A percentile compares a stretch with the other conserved stretches of the same genome.
Evolutionary conservation across 2,329 filamentous ascomycete genomes (phyloP).

Genomic region (Talaromyces rugulosus): DNA sequence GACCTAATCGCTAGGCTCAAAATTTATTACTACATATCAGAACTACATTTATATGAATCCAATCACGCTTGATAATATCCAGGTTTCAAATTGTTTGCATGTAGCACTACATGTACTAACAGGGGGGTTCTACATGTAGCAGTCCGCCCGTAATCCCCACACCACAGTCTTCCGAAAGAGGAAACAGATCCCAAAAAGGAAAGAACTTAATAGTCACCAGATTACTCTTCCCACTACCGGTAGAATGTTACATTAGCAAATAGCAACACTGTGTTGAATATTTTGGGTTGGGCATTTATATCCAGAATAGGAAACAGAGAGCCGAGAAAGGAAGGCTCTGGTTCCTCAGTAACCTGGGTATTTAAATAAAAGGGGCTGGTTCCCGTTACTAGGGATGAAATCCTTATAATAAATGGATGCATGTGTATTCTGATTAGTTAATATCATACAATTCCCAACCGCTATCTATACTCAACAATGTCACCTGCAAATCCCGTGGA

Average conservation of each 20-base stretch:
- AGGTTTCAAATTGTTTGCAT: not conserved
- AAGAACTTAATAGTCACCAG: not conserved
- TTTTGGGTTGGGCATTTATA: not conserved
- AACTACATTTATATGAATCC: not conserved
- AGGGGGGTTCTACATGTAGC: no score
- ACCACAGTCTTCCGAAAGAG: not conserved
- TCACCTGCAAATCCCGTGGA: not conserved
- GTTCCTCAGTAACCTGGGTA: not conserved
- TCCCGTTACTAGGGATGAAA: not conserved
- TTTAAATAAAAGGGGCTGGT: not conserved
- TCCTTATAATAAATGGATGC: not conserved
- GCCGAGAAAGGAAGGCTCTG: not conserved
- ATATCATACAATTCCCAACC: not conserved
- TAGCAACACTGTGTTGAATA: not conserved
- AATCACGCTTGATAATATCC: not conserved
- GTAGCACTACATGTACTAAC: no score
- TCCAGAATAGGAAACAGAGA: not conserved
- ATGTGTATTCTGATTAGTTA: not conserved
- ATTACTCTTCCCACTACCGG: not conserved
- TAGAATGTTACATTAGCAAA: not conserved
- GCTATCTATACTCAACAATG: not conserved
- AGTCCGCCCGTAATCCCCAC: no score
- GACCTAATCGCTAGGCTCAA: not conserved
- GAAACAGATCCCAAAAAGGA: not conserved
- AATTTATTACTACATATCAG: not conserved